Evolutionary conservation across 768 basidiomycete genomes (phyloP), one percentile per base, ranked within the genome.

Genomic region (Filobasidium floriforme): DNA sequence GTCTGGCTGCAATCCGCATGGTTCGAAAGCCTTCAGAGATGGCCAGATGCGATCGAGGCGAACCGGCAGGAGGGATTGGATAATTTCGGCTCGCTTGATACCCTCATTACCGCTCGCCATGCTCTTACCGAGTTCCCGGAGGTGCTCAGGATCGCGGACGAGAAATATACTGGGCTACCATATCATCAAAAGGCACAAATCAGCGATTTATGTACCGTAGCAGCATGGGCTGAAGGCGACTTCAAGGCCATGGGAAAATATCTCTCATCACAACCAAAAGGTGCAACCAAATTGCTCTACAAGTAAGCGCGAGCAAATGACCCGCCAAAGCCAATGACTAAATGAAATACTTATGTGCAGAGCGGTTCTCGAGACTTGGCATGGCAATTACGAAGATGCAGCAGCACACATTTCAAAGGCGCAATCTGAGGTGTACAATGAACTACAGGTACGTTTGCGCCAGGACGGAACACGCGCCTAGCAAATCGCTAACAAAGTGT

Each of bases 181-280:
- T 71, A 77, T 55, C 24, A 65, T 37, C 71, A 78, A 61, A 67
- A 73, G 49, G 65, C 70, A n/a, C 71, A 73, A 37, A 72, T 74
- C 0, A 68, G 75, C n/a, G 72, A 76, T 60, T 76, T 72, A 73
- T 74, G 71, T 10, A 70, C 75, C 1, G 74, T 74, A 1, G 71
- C 76, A 4, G 75, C 76, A 5, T 78, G 76, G 76, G 24, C 60
- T 22, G 46, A 74, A 70, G 72, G 70, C n/a, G 76, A 78, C 66
- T 78, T 70, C 64, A 73, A 74, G 29, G 60, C 72, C 12, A 78
- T 78, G 77, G 69, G 73, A 26, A 72, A 75, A 60, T 78, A 71
- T 46, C 68, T 75, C 10, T 70, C 76, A 1, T 75, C 73, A 61
- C 73, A 76, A 41, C 73, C 72, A 7, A 75, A 76, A 60, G 77